These are phyloP conservation scores for Phyllosticta citriasiana DNA, from an alignment of 2,329 filamentous ascomycete species.

Conservation along the genomic window DNA sequence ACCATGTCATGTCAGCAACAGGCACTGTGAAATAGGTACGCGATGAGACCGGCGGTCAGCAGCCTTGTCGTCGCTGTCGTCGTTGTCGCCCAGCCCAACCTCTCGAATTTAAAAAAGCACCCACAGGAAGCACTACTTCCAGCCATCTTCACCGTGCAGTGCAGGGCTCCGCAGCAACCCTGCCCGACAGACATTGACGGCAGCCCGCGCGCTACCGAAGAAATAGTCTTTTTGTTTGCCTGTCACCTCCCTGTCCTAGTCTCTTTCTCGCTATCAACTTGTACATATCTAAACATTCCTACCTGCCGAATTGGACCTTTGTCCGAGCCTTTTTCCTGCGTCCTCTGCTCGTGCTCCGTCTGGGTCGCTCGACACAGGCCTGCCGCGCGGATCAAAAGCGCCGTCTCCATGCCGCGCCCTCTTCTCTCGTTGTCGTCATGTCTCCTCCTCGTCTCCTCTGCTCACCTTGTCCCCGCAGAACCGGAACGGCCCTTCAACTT, in stretches of 20 bases:
- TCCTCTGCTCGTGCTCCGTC: background rate
- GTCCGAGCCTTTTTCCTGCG: background rate
- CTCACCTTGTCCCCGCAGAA: background rate
- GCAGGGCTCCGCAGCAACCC: background rate
- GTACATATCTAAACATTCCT: background rate
- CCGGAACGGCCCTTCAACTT: conserved; percentile 38
- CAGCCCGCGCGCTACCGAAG: background rate
- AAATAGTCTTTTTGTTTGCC: background rate
- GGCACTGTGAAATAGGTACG: background rate
- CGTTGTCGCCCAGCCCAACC: background rate
- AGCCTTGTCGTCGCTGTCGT: background rate
- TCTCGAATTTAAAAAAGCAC: background rate
- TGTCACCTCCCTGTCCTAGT: background rate
- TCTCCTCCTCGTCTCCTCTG: background rate
- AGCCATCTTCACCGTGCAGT: background rate
- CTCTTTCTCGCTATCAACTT: background rate
- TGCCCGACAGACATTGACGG: background rate
- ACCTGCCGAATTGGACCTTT: background rate
- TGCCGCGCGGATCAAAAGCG: background rate
- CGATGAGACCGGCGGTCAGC: background rate
- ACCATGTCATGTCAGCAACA: background rate
- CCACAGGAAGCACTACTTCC: background rate
- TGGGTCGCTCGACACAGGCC: background rate
- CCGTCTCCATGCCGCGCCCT: conserved; percentile 1
- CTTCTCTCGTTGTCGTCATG: conserved; percentile 4